A percentile compares a stretch with the other conserved stretches of the same genome.
Evolutionary conservation across 371 early-diverging fungal species (phyloP).

Genomic region (Mortierella sp.): DNA sequence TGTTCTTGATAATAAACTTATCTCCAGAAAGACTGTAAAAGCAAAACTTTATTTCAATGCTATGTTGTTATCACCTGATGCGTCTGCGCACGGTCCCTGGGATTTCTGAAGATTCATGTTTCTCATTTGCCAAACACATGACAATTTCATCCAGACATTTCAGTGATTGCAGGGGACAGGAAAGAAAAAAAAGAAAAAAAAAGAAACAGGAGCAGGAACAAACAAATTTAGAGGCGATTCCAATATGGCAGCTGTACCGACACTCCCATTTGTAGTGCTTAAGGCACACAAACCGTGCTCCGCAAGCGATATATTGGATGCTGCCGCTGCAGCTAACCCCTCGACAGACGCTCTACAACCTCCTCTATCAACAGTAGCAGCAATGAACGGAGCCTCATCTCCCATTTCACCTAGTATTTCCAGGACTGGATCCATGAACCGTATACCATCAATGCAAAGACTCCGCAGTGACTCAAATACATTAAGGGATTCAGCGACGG

Average conservation of each 20-base stretch:
- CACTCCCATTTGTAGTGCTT: conserved; percentile 41
- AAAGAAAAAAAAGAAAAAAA: neutral
- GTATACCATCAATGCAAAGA: neutral
- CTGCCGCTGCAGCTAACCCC: neutral
- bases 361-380: neutral
- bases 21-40: no score
- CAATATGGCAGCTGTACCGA: conserved; percentile 32
- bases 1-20: no score
- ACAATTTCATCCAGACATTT: neutral
- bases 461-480: neutral
- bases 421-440: neutral
- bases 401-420: conserved; percentile 1
- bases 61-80: neutral
- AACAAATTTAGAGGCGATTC: neutral
- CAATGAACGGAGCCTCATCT: neutral
- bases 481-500: neutral
- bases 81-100: neutral
- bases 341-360: neutral
- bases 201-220: neutral
- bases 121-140: neutral
- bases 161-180: neutral
- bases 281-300: conserved; percentile 36
- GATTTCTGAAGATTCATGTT: neutral
- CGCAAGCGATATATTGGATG: conserved; percentile 21
- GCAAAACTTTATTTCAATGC: no score